Evolutionary conservation across 2,329 filamentous ascomycete genomes (phyloP), one percentile per base, ranked within the genome.

Genomic region (Gaeumannomyces sp.): DNA sequence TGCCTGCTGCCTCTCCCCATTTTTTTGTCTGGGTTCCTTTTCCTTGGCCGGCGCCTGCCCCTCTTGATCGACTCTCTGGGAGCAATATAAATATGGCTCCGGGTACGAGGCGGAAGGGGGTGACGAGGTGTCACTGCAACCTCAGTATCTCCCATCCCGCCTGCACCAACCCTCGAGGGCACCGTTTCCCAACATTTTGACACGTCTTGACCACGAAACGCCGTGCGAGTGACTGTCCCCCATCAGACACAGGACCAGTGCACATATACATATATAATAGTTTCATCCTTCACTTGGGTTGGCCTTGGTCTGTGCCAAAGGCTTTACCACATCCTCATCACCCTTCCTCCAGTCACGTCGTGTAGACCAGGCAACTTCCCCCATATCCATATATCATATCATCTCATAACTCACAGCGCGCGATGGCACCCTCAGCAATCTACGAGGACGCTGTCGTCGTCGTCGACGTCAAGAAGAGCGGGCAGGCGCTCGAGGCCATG

Each of bases 401-500:
- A 35, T 10, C 33, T 7, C 33, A 35, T 11, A 38, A n/a, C n/a
- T n/a, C 60, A 61, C 28, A 7, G 3, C 60, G 13, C 66, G 68
- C 29, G 64, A 76, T 75, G 73, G 70, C 73, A 11, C 71, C 73
- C 19, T 66, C 71, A n/a, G 73, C 73, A 29, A 70, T 69, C 13
- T 66, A 69, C 31, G 67, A 69, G 13, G 61, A 63, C 35, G 2
- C 13, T 13, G 14, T 38, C 50, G 50, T 53, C 45, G 45, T 28
- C 61, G 53, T 38, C 38, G 57, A 27, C 63, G 67, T 67, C 66
- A 38, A 38, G 3, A 63, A 65, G 62, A 67, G 66, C 50, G 74
- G 74, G 53, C 68, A 68, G 1, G 71, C 69, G 29, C 69, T 77
- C 38, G 75, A 77, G 65, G 70, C 68, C 59, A 73, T 74, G 59